Base-by-base conservation (phyloP, 2,329 filamentous ascomycete species). In the Fusarium napiforme region DNA sequence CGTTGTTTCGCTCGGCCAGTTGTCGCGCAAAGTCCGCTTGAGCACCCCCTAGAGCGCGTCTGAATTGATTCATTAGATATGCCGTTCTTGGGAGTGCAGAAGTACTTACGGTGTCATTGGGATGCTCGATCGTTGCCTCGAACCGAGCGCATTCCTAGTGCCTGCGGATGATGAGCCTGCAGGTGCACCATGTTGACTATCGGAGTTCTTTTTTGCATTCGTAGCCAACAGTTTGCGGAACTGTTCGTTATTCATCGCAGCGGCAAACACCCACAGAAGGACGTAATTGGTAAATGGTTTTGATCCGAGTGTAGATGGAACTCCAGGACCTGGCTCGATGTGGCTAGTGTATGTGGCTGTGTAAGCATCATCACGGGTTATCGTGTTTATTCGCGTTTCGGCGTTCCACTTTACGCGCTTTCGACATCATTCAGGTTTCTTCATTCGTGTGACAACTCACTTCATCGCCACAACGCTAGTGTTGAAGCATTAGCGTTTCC, bases 211-310 rank as follows among this genome's bases (percentile, higher is more conserved):
- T 62, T 82, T 78, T 11, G 85, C 79, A 67, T 85, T 86, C 45
- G 82, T 82, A 50, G 91, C 85, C 28, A 97, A 83, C 11, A 98
- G 88, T 73, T 93, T 92, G 61, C 96, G 92, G 79, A 99, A 99
- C 78, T 98, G 94, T 47, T 95, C 90, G 86, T 98, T 98, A 82
- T 98, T 97, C 96, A 99, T 98, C 42, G 47, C 71, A 60, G 55
- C 61, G 45, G 49, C 18, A 37, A 36, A n/a, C 34, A 37, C 37
- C 15, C 37, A 28, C 21, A n/a, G n/a, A 50, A 45, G 14, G 39
- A 23, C n/a, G 46, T 36, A 37, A 30, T 43, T 19, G 12, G 32
- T 49, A 21, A 43, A 37, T 26, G 49, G 34, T 28, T 30, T 40
- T n/a, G 34, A 55, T 28, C 19, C 8, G 18, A 40, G 19, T 30